Percentiles rank a stretch among this genome's conserved stretches.
Evolutionary conservation across 805 yeast genomes (phyloP).

Genomic region (Jamesozyma piceae): DNA sequence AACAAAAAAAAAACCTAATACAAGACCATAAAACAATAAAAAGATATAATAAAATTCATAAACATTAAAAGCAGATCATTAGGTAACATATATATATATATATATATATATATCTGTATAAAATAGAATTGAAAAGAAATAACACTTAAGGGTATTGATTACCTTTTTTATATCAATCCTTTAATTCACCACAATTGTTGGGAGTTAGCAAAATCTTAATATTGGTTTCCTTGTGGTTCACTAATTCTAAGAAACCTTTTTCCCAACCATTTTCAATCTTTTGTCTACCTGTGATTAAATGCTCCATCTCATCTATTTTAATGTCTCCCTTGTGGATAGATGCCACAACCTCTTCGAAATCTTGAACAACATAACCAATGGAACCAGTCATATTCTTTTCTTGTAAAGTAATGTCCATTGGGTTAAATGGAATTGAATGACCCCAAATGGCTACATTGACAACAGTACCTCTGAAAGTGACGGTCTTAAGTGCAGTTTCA

Average conservation of each 20-base stretch:
- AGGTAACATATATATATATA: too few relatives aligned
- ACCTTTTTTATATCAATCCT: neutral
- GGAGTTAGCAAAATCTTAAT: constrained; percentile 48
- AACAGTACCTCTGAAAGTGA: constrained; percentile 47
- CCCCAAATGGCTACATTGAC: constrained; percentile 63
- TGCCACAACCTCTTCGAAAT: constrained; percentile 46
- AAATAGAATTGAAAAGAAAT: too few relatives aligned
- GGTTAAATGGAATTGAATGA: constrained; percentile 39
- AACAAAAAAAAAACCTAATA: neutral
- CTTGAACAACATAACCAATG: constrained; percentile 49
- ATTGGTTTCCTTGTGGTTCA: constrained; percentile 44
- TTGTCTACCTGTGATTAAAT: constrained; percentile 47
- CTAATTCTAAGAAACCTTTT: constrained; percentile 44
- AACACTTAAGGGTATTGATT: too few relatives aligned
- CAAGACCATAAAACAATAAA: neutral
- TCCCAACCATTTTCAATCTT: constrained; percentile 42
- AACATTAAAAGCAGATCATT: neutral
- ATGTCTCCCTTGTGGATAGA: constrained; percentile 43
- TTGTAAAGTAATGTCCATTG: constrained; percentile 46
- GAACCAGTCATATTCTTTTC: constrained; percentile 53
- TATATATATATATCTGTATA: too few relatives aligned
- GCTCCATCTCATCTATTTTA: constrained; percentile 34
- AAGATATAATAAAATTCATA: neutral
- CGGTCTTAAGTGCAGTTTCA: constrained; percentile 40
- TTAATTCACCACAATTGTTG: constrained; percentile 31